Percentiles rank a stretch among this genome's conserved stretches.
phyloP scores from a whole-genome alignment of 169 alveolate species.

The Cryptosporidium canis region DNA sequence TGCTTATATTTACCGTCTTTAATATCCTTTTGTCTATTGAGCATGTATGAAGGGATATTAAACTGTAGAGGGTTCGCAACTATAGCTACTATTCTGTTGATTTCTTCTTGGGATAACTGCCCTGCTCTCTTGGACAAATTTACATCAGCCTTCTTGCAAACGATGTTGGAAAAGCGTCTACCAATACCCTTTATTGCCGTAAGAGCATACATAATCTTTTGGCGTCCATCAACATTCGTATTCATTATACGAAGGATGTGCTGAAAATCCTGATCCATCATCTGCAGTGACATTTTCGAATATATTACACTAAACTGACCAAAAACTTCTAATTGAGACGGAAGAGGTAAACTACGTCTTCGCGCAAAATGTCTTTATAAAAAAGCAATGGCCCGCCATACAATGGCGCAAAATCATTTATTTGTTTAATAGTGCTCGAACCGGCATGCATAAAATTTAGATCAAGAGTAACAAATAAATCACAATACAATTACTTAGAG shows the following conservation, averaged over 20 bases:
- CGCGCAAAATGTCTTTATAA: slow-evolving; percentile 52
- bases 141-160: slow-evolving; percentile 96
- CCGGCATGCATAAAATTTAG: background rate
- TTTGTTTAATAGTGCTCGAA: too few species aligned
- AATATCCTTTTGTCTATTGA: slow-evolving; percentile 96
- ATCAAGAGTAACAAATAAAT: background rate
- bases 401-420: background rate
- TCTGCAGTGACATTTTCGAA: slow-evolving; percentile 75
- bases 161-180: slow-evolving; percentile 95
- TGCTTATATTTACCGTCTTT: slow-evolving; percentile 95
- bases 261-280: slow-evolving; percentile 91
- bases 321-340: background rate
- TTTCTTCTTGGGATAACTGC: slow-evolving; percentile 94
- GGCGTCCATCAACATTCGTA: slow-evolving; percentile 99
- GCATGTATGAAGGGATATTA: slow-evolving; percentile 98
- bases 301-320: background rate
- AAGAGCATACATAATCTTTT: slow-evolving; percentile 95
- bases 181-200: slow-evolving; percentile 99
- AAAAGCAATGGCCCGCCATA: background rate
- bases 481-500: too few species aligned
- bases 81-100: slow-evolving; percentile 89
- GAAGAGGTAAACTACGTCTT: slow-evolving; percentile 25
- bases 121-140: slow-evolving; percentile 98
- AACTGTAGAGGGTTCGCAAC: slow-evolving; percentile 92
- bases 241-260: slow-evolving; percentile 97